Conservation (phyloP, 1,139 yeast species). For the Kazachstania sp. region DNA sequence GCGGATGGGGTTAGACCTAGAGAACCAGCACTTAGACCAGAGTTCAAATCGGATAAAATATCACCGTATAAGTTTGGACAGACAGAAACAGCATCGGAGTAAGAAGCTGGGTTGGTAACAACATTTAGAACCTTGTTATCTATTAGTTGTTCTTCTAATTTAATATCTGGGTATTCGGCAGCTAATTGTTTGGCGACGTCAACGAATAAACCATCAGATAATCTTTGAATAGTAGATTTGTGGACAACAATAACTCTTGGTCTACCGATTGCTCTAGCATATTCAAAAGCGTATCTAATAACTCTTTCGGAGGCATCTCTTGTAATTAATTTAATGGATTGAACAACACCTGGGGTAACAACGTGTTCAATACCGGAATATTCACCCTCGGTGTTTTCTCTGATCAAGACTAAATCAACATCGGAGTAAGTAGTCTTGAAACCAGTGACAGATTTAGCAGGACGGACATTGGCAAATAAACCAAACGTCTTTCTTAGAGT, state of each 20-base stretch:
- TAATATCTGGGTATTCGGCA: conserved; percentile 85
- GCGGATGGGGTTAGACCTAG: conserved; percentile 98
- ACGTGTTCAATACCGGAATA: conserved; percentile 98
- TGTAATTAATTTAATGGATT: conserved; percentile 94
- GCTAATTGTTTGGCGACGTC: conserved; percentile 84
- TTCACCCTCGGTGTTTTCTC: conserved; percentile 99
- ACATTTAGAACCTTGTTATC: conserved; percentile 91
- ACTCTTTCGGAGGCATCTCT: conserved; percentile 94
- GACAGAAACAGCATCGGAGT: conserved; percentile 84
- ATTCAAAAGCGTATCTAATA: conserved; percentile 92
- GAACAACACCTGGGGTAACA: conserved; percentile 96
- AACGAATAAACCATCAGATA: conserved; percentile 94
- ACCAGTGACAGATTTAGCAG: conserved; percentile 89
- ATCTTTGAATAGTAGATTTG: conserved; percentile 97
- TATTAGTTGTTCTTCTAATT: conserved; percentile 75
- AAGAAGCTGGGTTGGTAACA: conserved; percentile 81
- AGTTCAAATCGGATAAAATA: conserved; percentile 92
- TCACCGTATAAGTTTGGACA: conserved; percentile 99
- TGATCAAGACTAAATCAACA: conserved; percentile 90
- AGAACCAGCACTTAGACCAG: conserved; percentile 92
- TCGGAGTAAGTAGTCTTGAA: conserved; percentile 90
- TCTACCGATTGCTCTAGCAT: conserved; percentile 83
- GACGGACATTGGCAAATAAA: conserved; percentile 95
- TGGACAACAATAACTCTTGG: conserved; percentile 90
- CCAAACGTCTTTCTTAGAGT: conserved; percentile 95